These are phyloP conservation scores for Penicillium olsonii DNA, from an alignment of 2,329 filamentous ascomycete species.

Conservation along the genomic window DNA sequence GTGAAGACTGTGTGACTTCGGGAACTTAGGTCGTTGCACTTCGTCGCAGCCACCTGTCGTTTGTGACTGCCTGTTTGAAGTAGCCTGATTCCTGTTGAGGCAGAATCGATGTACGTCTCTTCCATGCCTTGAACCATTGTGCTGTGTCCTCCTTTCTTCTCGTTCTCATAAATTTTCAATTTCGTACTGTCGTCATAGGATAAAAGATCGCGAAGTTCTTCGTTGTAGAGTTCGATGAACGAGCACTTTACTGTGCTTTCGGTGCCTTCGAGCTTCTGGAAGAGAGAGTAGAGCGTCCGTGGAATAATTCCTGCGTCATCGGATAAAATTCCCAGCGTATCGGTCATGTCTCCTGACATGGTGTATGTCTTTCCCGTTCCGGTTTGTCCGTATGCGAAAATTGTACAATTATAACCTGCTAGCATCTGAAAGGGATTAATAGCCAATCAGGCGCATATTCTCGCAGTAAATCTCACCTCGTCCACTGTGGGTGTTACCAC, in stretches of 20 bases:
- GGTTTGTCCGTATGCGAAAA: slow-evolving; percentile 97
- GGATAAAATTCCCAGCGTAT: slow-evolving; percentile 79
- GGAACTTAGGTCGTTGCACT: slow-evolving; percentile 97
- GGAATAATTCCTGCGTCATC: slow-evolving; percentile 96
- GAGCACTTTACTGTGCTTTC: slow-evolving; percentile 96
- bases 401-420: slow-evolving; percentile 93
- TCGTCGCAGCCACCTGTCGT: slow-evolving; percentile 98
- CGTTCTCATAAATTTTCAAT: slow-evolving; percentile 92
- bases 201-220: slow-evolving; percentile 88
- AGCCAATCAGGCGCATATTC: background rate
- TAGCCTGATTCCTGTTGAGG: slow-evolving; percentile 81
- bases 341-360: slow-evolving; percentile 96
- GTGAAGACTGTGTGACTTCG: slow-evolving; percentile 98
- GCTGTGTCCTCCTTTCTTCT: slow-evolving; percentile 74
- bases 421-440: slow-evolving; percentile 67
- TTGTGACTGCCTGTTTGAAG: slow-evolving; percentile 88
- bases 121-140: slow-evolving; percentile 98
- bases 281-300: slow-evolving; percentile 81
- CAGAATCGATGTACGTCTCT: slow-evolving; percentile 86
- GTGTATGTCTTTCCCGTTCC: slow-evolving; percentile 99
- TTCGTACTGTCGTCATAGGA: slow-evolving; percentile 79
- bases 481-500: slow-evolving; percentile 90
- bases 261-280: slow-evolving; percentile 77
- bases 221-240: slow-evolving; percentile 98
- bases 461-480: slow-evolving; percentile 70